Evolutionary conservation across 2,329 filamentous ascomycete genomes (phyloP).

Genomic region (Colletotrichum sp.): DNA sequence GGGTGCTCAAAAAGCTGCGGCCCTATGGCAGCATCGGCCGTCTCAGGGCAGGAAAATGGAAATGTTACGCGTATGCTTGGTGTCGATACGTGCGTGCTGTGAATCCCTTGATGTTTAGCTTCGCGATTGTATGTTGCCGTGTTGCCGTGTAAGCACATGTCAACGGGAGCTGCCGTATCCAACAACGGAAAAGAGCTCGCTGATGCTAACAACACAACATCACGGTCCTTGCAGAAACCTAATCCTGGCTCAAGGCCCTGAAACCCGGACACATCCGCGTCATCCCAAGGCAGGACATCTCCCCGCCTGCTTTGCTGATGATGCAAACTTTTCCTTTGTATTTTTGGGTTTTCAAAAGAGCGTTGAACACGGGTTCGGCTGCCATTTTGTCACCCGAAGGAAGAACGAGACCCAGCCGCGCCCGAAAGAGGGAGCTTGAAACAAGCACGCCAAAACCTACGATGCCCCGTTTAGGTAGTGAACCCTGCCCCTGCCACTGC

Average conservation of each 20-base stretch:
- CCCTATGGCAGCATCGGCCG: slow-evolving; percentile 8
- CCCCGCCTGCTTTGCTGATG: not conserved
- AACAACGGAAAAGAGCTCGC: not conserved
- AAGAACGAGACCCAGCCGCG: not conserved
- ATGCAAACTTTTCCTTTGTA: not conserved
- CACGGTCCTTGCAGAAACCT: not conserved
- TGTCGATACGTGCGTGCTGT: not conserved
- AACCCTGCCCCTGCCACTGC: not conserved
- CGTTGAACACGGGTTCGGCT: not conserved
- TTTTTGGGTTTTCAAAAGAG: not conserved
- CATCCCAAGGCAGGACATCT: not conserved
- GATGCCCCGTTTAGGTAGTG: not conserved
- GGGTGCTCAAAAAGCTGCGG: not conserved
- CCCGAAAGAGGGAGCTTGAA: not conserved
- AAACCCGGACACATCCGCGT: not conserved
- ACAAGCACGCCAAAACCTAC: not conserved
- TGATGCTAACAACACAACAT: not conserved
- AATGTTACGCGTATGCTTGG: slow-evolving; percentile 18
- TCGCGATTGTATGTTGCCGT: not conserved
- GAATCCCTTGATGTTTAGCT: not conserved
- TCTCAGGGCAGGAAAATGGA: slow-evolving; percentile 23
- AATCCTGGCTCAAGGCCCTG: not conserved
- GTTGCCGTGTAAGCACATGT: not conserved
- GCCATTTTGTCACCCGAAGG: not conserved
- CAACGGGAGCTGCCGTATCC: not conserved